A percentile compares a stretch with the other conserved stretches of the same genome.
phyloP scores from a whole-genome alignment of 2,329 filamentous ascomycete genomes.

The Alternaria triticimaculans region DNA sequence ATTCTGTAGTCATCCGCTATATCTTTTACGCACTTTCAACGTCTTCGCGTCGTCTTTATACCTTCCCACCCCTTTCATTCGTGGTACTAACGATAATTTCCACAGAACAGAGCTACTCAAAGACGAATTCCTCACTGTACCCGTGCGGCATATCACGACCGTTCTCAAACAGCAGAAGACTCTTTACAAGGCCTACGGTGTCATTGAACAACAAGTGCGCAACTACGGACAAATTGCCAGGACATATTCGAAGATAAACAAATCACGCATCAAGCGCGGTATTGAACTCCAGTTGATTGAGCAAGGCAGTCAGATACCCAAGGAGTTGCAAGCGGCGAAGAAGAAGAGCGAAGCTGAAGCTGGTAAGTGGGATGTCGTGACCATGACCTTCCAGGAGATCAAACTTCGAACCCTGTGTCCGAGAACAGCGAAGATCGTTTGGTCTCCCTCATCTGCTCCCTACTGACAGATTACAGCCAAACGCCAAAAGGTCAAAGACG shows the following conservation, averaged over 20 bases:
- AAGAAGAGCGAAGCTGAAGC: constrained; percentile 31
- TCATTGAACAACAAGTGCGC: constrained; percentile 39
- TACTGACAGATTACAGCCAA: constrained; percentile 26
- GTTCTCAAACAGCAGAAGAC: constrained; percentile 40
- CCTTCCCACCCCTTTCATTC: neutral
- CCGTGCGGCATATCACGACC: constrained; percentile 44
- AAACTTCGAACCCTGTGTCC: neutral
- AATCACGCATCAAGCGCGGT: constrained; percentile 27
- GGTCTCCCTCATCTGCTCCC: neutral
- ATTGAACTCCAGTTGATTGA: constrained; percentile 26
- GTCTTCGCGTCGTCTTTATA: neutral
- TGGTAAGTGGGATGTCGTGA: constrained; percentile 14
- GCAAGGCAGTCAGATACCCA: constrained; percentile 36
- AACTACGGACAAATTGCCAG: constrained; percentile 23
- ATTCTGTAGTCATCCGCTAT: neutral
- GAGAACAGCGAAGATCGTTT: neutral
- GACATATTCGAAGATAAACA: constrained; percentile 27
- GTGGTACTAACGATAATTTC: constrained; percentile 14
- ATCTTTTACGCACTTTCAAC: neutral
- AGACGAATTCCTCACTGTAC: constrained; percentile 51
- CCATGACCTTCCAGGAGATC: neutral
- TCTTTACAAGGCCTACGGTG: constrained; percentile 49
- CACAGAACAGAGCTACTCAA: constrained; percentile 47
- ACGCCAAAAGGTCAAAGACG: constrained; percentile 33
- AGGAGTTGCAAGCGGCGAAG: constrained; percentile 41